Evolutionary conservation across 164 flowering plant species (phyloP).

Genomic region (Dillenia suffruticosa): DNA sequence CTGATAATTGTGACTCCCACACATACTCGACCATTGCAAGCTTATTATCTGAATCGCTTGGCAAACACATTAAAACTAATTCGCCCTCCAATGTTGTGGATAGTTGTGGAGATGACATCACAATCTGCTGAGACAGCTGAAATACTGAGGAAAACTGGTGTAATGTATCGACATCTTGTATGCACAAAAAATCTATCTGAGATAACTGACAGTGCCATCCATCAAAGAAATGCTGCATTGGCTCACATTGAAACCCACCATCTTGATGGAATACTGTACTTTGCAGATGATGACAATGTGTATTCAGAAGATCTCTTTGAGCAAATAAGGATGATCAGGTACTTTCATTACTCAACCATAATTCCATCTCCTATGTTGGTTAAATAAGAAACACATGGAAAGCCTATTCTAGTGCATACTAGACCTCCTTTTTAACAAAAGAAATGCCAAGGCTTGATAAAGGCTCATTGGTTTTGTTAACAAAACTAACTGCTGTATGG

Average conservation of each 20-base stretch:
- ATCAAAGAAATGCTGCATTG: constrained; percentile 77
- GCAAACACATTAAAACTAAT: constrained; percentile 62
- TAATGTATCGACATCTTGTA: constrained; percentile 86
- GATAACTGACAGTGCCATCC: constrained; percentile 34
- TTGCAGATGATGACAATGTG: constrained; percentile 71
- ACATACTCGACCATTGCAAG: constrained; percentile 56
- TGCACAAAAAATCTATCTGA: constrained; percentile 57
- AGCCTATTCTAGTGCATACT: no score
- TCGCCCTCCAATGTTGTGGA: constrained; percentile 76
- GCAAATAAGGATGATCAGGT: constrained; percentile 78
- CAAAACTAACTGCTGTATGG: no score
- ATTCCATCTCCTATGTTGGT: not conserved
- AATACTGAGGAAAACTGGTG: constrained; percentile 63
- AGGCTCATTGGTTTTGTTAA: no score
- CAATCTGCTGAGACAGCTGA: constrained; percentile 78
- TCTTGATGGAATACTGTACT: constrained; percentile 86
- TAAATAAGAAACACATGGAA: not conserved
- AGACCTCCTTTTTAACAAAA: no score
- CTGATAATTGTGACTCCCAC: constrained; percentile 86
- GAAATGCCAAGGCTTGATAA: no score
- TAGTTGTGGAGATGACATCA: constrained; percentile 76
- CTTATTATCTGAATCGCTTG: constrained; percentile 70
- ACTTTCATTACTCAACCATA: constrained; percentile 8
- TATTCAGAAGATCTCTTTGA: constrained; percentile 65
- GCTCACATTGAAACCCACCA: constrained; percentile 81